phyloP scores from a whole-genome alignment of 257 asterid species.

The Lavandula angustifolia region DNA sequence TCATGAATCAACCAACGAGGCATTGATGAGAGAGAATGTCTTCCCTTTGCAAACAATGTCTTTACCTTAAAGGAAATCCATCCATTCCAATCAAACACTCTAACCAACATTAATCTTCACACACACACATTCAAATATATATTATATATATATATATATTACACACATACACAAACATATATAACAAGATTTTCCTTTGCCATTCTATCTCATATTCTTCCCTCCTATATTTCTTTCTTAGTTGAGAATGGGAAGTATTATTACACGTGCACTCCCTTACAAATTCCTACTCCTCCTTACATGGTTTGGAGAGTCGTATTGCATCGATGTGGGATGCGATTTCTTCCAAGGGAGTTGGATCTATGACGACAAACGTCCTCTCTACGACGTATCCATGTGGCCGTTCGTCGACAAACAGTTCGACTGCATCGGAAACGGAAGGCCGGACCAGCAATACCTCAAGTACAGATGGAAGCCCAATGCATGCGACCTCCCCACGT shows the following conservation, averaged over 20 bases:
- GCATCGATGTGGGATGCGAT: slow-evolving; percentile 45
- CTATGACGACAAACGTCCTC: slow-evolving; percentile 51
- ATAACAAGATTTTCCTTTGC: no score
- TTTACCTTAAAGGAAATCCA: slow-evolving; percentile 39
- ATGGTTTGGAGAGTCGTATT: slow-evolving; percentile 18
- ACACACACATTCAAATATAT: not conserved
- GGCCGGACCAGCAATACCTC: slow-evolving; percentile 60
- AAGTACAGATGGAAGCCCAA: slow-evolving; percentile 71
- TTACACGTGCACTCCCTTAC: not conserved
- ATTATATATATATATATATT: not conserved
- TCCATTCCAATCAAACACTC: slow-evolving; percentile 21
- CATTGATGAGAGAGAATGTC: slow-evolving; percentile 27
- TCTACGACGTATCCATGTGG: slow-evolving; percentile 56
- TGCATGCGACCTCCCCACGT: slow-evolving; percentile 61
- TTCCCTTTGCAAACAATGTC: slow-evolving; percentile 13
- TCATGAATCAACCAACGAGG: slow-evolving; percentile 27
- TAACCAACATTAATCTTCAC: slow-evolving; percentile 16
- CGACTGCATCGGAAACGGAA: slow-evolving; percentile 61
- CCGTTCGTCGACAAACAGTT: slow-evolving; percentile 62
- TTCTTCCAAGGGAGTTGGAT: slow-evolving; percentile 66
- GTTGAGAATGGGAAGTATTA: slow-evolving; percentile 27
- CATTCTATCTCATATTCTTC: no score
- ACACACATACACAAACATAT: no score
- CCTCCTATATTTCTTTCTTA: not conserved
- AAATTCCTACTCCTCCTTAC: slow-evolving; percentile 15